Percentiles rank a stretch among this genome's conserved stretches.
Evolutionary conservation across 2,329 filamentous ascomycete genomes (phyloP).

Genomic region (Fusarium napiforme): DNA sequence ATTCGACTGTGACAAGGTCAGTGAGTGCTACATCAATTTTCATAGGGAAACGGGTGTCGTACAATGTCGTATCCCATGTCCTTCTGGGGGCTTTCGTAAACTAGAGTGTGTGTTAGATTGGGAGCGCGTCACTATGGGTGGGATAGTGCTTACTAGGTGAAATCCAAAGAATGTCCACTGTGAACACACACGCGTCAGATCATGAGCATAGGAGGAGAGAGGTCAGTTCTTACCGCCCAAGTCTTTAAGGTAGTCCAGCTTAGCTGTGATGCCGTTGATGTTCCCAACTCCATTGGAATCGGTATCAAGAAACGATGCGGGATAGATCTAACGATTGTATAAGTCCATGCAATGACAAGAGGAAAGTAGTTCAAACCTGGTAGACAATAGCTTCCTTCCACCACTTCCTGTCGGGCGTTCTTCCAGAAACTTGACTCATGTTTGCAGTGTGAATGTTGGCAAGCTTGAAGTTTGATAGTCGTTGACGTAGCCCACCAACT

Average conservation of each 20-base stretch:
- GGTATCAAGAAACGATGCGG: slow-evolving; percentile 65
- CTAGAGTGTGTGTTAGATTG: neutral
- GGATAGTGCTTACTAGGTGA: neutral
- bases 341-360: accelerated
- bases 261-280: slow-evolving; percentile 62
- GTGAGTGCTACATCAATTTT: neutral
- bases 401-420: neutral
- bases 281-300: slow-evolving; percentile 65
- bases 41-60: neutral
- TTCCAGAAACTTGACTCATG: neutral
- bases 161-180: slow-evolving; percentile 3
- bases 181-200: neutral
- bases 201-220: accelerated
- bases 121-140: accelerated
- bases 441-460: neutral
- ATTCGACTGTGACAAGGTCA: neutral
- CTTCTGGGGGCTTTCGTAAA: slow-evolving; percentile 37
- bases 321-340: slow-evolving; percentile 59
- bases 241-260: slow-evolving; percentile 58
- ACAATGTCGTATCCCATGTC: slow-evolving; percentile 42
- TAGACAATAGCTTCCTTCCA: slow-evolving; percentile 3
- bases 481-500: neutral
- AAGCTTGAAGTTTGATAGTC: neutral
- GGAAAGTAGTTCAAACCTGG: neutral
- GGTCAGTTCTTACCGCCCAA: slow-evolving; percentile 9